Conservation (phyloP, 164 flowering plant species). For the Pachysandra terminalis region DNA sequence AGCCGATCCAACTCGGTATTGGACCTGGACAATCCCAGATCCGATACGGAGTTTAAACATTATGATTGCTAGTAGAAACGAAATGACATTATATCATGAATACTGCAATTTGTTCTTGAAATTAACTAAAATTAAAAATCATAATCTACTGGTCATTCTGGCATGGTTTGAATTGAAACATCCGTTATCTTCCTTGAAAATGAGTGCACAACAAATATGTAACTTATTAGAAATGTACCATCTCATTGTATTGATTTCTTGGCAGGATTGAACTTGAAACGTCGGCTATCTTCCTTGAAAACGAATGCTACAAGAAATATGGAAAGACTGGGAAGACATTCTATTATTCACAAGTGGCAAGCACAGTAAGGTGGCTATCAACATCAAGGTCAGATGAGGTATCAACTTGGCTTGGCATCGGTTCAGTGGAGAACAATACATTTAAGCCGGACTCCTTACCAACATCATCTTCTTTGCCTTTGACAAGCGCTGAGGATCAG, state of each 20-base stretch:
- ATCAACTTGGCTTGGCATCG: slow-evolving; percentile 34
- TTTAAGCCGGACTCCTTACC: slow-evolving; percentile 10
- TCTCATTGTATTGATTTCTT: not conserved
- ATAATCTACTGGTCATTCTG: too few relatives aligned
- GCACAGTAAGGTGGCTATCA: slow-evolving; percentile 76
- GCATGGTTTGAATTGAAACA: not conserved
- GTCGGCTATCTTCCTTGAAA: slow-evolving; percentile 57
- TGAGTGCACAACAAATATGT: too few relatives aligned
- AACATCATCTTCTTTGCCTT: slow-evolving; percentile 8
- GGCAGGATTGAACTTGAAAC: slow-evolving; percentile 55
- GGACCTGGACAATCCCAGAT: too few relatives aligned
- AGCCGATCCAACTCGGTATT: too few relatives aligned
- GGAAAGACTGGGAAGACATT: slow-evolving; percentile 74
- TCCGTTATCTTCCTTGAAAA: not conserved
- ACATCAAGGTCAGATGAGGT: slow-evolving; percentile 39
- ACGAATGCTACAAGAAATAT: slow-evolving; percentile 71
- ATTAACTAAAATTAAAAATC: too few relatives aligned
- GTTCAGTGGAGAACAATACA: slow-evolving; percentile 7
- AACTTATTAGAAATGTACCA: too few relatives aligned
- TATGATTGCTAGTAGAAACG: too few relatives aligned
- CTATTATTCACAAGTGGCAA: slow-evolving; percentile 77
- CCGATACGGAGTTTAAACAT: too few relatives aligned
- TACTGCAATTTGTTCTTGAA: too few relatives aligned
- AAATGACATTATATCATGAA: too few relatives aligned
- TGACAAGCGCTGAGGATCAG: not conserved